Conservation (phyloP, 1,284 basidiomycete species). For the Schizophyllum amplum region DNA sequence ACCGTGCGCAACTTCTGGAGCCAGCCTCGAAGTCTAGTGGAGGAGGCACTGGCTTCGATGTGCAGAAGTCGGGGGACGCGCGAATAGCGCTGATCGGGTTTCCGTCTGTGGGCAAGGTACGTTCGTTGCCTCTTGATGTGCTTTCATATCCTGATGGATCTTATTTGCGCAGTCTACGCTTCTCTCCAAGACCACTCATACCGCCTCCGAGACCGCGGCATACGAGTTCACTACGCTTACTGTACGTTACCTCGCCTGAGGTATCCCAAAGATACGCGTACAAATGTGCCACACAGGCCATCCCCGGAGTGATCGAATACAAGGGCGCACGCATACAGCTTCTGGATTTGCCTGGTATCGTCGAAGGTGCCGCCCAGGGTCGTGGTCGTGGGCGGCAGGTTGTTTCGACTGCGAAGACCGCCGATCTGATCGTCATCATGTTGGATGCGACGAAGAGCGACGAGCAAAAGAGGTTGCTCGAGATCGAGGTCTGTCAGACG, state of each 20-base stretch:
- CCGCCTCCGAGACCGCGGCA: conserved; percentile 81
- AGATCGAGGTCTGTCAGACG: conserved; percentile 73
- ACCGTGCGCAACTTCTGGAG: conserved; percentile 85
- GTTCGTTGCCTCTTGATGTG: conserved; percentile 4
- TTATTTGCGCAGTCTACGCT: conserved; percentile 69
- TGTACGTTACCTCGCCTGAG: conserved; percentile 34
- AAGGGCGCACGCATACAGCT: conserved; percentile 91
- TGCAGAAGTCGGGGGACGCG: conserved; percentile 91
- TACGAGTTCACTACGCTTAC: conserved; percentile 97
- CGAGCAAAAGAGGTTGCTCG: conserved; percentile 82
- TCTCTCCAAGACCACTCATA: conserved; percentile 88
- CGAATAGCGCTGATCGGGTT: conserved; percentile 92
- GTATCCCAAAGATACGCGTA: conserved; percentile 1
- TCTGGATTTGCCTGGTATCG: conserved; percentile 95
- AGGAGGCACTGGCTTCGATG: conserved; percentile 85
- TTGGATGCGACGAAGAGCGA: conserved; percentile 95
- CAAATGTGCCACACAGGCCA: conserved; percentile 47
- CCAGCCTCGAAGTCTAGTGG: conserved; percentile 77
- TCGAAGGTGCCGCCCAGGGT: conserved; percentile 78
- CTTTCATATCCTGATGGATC: conserved; percentile 4
- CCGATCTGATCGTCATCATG: conserved; percentile 93
- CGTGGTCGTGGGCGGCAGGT: conserved; percentile 94
- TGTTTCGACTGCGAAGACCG: conserved; percentile 91
- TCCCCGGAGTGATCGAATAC: conserved; percentile 91
- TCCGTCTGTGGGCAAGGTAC: conserved; percentile 87